Base-by-base conservation (phyloP, 805 yeast species). In the Barnettozyma salicaria region DNA sequence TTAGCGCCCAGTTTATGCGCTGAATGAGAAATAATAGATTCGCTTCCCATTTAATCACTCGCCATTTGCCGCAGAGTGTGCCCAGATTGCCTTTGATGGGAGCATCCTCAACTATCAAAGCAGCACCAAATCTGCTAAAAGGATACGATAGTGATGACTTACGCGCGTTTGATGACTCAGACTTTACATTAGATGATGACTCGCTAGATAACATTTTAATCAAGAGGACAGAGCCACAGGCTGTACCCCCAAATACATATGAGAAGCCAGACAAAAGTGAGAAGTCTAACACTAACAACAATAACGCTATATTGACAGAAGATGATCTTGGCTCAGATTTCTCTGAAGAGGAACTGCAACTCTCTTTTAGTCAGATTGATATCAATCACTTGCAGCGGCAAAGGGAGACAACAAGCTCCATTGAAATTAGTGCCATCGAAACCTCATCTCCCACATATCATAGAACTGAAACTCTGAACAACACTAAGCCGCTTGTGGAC, bases 401-500 rank as follows among this genome's bases (percentile, higher is more conserved):
- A 9, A 29, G 11, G 22, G 32, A 29, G 11, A 14, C 25, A 5
- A 19, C 41, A 3, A n/a, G n/a, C n/a, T 18, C 30, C n/a, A 32
- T 38, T 14, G 36, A 34, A n/a, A 38, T 38, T 12, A 38, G 41
- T 18, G 57, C 45, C 1, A 40, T 46, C 19, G 56, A 52, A 38
- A 44, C 52, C 1, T 53, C 59, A 2, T 55, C 60, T 2, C 60
- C 60, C 2, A 26, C 50, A 6, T 53, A 50, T 32, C 59, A 55
- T 30, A 40, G 49, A 27, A 42, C 47, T 4, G 58, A 54, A 33
- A 55, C 55, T 1, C 25, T 18, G 19, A 27, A 27, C 17, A 9
- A 20, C 19, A 20, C 32, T 11, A 16, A 7, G 12, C 7, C 12
- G 21, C 19, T 28, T 18, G 19, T 28, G 25, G 8, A 17, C 20